Evolutionary conservation across 257 asterid genomes (phyloP), one percentile per base, ranked within the genome.

Genomic region (Pogostemon cablin): DNA sequence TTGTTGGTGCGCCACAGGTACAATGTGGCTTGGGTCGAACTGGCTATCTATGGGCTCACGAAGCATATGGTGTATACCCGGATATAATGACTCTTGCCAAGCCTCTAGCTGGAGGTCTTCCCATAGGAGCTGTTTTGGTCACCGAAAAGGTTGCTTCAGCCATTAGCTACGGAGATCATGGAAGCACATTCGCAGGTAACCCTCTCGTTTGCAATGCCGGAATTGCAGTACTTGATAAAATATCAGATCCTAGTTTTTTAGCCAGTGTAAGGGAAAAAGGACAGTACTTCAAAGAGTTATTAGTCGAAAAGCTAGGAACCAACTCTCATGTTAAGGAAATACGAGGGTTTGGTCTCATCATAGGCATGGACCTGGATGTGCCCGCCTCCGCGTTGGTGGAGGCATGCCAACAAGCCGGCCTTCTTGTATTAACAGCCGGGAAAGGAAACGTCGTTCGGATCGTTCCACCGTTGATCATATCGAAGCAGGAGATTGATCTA

Each of bases 101-200:
- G 78, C 99, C 99, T 71, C 93, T 95, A n/a, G 99, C 98, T 0
- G 96, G 97, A 60, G 99, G 98, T 53, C 90, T 95, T 58, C 98
- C 99, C 59, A 89, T 91, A 1, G 99, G 98, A 3, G 99, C 97
- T 1, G 95, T 82, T 25, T 68, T 93, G 3, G 86, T 84, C 9
- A 89, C 95, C 0, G 92, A 95, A 85, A 76, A 78, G 54, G 87
- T 95, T 6, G 90, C 92, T 37, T 68, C 86, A 6, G 82, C 96
- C 77, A 95, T 95, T 10, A 81, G 73, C 7, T 84, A 65, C 43
- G 98, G 99, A 52, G 99, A 95, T 72, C 99, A 95, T 3, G 99
- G 97, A 67, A 95, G 98, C 93, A 95, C 99, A 12, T 95, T 95
- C n/a, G 99, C 98, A 0, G 99, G 98, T 7, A 81, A 84, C 77